Percentiles rank a stretch among this genome's conserved stretches.
phyloP scores from a whole-genome alignment of 2,329 filamentous ascomycete species.

The Thyridium curvatum region DNA sequence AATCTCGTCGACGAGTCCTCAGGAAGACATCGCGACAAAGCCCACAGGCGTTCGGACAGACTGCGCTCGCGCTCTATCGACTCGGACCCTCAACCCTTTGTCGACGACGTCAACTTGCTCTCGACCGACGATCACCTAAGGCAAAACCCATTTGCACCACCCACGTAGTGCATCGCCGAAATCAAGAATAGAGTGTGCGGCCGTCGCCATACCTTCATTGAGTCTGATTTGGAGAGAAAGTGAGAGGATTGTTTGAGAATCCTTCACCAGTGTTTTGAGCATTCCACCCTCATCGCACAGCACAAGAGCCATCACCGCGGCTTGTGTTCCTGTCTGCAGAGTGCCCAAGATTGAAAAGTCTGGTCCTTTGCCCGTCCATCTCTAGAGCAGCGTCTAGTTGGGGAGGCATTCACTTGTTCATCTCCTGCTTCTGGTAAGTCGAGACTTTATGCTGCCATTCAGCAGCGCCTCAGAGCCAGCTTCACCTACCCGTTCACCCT shows the following conservation, averaged over 20 bases:
- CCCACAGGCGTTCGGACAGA: no score
- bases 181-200: conserved; percentile 6
- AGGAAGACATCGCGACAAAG: no score
- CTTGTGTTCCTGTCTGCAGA: not conserved
- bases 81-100: no score
- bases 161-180: conserved; percentile 4
- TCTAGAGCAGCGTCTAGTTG: conserved; percentile 32
- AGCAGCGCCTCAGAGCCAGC: conserved; percentile 14
- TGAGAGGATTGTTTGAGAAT: conserved; percentile 2
- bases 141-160: not conserved
- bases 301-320: not conserved
- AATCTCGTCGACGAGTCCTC: no score
- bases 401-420: conserved; percentile 99
- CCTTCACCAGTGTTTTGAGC: not conserved
- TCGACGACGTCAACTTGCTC: no score
- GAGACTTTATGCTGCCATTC: conserved; percentile 27
- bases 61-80: no score
- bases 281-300: not conserved
- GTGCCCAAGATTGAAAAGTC: conserved; percentile 19
- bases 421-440: conserved; percentile 72
- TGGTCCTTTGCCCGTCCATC: conserved; percentile 14
- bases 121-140: no score
- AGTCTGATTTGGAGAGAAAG: not conserved
- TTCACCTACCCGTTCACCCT: conserved; percentile 4
- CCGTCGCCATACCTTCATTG: no score